These are phyloP conservation scores for Leptographium procerum DNA, from an alignment of 2,329 filamentous ascomycete genomes.

Conservation along the genomic window DNA sequence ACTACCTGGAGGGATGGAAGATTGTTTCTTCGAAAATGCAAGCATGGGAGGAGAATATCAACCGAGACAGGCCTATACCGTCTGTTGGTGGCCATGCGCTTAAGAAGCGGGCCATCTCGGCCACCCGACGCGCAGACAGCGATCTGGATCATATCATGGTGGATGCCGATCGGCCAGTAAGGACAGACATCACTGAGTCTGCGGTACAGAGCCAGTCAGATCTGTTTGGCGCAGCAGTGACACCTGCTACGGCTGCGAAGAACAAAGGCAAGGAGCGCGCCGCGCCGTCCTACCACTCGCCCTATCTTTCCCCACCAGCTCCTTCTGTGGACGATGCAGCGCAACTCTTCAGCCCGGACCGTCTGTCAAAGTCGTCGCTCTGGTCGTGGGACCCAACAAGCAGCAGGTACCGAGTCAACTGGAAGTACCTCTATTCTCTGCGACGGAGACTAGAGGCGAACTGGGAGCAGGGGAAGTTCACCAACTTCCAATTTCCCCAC, in stretches of 20 bases:
- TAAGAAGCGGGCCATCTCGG: constrained; percentile 42
- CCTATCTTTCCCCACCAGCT: not conserved
- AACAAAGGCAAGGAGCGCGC: constrained; percentile 27
- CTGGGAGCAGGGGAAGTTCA: constrained; percentile 74
- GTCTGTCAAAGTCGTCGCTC: constrained; percentile 31
- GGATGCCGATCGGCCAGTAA: constrained; percentile 20
- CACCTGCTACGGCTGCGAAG: not conserved
- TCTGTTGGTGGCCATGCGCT: constrained; percentile 37
- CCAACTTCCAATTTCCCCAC: constrained; percentile 84
- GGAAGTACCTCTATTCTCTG: constrained; percentile 88
- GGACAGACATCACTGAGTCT: constrained; percentile 16
- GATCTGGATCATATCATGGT: constrained; percentile 25
- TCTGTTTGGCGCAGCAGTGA: too few species aligned
- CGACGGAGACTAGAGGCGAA: constrained; percentile 77
- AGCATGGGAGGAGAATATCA: constrained; percentile 51
- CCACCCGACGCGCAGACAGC: constrained; percentile 15
- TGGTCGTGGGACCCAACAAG: constrained; percentile 39
- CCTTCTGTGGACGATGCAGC: not conserved
- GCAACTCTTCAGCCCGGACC: not conserved
- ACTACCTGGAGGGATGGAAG: constrained; percentile 77
- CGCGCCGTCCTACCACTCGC: constrained; percentile 8
- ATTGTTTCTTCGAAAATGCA: constrained; percentile 54
- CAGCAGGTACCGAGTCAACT: constrained; percentile 60
- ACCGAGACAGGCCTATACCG: constrained; percentile 32
- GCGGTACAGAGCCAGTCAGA: not conserved